Percentiles rank a stretch among this genome's conserved stretches.
phyloP scores from a whole-genome alignment of 176 grass and related monocot species.

The Cocos nucifera region DNA sequence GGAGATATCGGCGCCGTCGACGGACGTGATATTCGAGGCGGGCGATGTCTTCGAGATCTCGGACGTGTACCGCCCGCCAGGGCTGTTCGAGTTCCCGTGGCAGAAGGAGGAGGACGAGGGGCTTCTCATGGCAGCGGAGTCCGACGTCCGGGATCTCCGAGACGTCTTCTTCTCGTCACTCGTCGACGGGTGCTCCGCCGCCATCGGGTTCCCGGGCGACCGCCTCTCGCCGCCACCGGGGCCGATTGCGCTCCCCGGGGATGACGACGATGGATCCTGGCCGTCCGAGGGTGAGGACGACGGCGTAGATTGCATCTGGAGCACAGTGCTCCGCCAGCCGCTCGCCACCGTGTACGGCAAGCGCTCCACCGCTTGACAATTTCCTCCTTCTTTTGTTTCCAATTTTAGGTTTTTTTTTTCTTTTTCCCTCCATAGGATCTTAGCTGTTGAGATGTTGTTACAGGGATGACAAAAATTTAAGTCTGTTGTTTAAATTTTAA shows the following conservation, averaged over 20 bases:
- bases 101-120: slow-evolving; percentile 24
- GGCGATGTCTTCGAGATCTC: background rate
- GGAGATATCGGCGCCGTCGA: background rate
- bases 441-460: too few relatives aligned
- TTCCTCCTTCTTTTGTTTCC: background rate
- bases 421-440: background rate
- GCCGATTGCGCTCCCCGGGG: slow-evolving; percentile 3
- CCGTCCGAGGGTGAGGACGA: slow-evolving; percentile 35
- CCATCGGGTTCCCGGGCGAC: background rate
- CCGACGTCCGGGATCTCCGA: background rate
- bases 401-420: background rate
- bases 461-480: too few relatives aligned
- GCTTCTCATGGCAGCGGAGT: slow-evolving; percentile 14
- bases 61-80: slow-evolving; percentile 19
- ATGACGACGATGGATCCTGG: slow-evolving; percentile 7
- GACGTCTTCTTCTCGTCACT: slow-evolving; percentile 44
- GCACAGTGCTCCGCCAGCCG: slow-evolving; percentile 32
- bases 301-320: slow-evolving; percentile 56
- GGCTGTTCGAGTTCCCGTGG: slow-evolving; percentile 71
- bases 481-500: too few relatives aligned
- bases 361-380: too few relatives aligned
- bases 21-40: background rate
- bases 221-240: background rate
- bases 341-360: background rate
- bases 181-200: slow-evolving; percentile 4